These are phyloP conservation scores for Discostella pseudostelligera DNA, from an alignment of 108 stramenopile species.

Conservation along the genomic window DNA sequence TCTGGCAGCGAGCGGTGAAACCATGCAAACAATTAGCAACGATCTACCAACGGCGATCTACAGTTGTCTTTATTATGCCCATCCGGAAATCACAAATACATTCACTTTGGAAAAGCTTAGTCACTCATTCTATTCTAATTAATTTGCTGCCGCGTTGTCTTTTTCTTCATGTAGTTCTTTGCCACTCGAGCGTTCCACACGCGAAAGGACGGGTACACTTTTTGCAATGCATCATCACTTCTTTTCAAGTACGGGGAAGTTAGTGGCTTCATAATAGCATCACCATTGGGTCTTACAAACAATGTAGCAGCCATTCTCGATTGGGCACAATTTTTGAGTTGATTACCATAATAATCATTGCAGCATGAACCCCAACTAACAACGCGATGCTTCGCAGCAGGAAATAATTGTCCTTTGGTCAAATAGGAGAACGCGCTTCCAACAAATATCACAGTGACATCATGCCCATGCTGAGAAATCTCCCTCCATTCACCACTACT, in stretches of 20 bases:
- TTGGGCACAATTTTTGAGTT: not conserved
- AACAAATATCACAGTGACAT: slow-evolving; percentile 69
- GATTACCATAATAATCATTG: not conserved
- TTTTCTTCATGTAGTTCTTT: slow-evolving; percentile 45
- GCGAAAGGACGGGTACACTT: slow-evolving; percentile 28
- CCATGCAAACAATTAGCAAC: too few relatives aligned
- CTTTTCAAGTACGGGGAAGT: slow-evolving; percentile 33
- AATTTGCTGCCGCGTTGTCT: slow-evolving; percentile 17
- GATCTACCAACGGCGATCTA: too few relatives aligned
- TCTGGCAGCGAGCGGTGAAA: too few relatives aligned
- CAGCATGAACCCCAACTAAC: slow-evolving; percentile 20
- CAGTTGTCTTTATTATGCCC: too few relatives aligned
- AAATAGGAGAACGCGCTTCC: slow-evolving; percentile 73
- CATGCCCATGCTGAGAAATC: slow-evolving; percentile 64
- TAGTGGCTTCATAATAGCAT: slow-evolving; percentile 50
- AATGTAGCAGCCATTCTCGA: slow-evolving; percentile 69
- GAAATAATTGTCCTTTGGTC: slow-evolving; percentile 52
- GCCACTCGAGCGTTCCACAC: slow-evolving; percentile 42
- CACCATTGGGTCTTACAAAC: slow-evolving; percentile 67
- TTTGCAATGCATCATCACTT: slow-evolving; percentile 16
- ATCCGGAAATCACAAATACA: too few relatives aligned
- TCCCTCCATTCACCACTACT: slow-evolving; percentile 48
- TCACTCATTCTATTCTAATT: too few relatives aligned
- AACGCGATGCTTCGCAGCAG: slow-evolving; percentile 70
- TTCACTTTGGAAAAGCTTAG: too few relatives aligned